Conservation (phyloP, 75 land plant species). For the Selaginella moellendorffii region DNA sequence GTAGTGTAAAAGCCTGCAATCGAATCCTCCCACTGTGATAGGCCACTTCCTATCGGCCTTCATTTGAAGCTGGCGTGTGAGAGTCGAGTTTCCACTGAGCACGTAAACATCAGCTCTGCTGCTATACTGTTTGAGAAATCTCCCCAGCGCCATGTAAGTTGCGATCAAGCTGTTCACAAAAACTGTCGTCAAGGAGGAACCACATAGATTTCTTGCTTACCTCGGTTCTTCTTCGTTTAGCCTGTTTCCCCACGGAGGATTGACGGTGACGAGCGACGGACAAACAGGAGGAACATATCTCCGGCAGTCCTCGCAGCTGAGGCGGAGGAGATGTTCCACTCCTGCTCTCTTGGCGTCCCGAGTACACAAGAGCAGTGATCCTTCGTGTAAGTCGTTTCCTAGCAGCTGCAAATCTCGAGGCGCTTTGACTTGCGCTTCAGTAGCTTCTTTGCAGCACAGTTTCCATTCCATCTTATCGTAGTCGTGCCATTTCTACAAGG, state of each 20-base stretch:
- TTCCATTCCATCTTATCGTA: conserved; percentile 12
- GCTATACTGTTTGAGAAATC: conserved; percentile 24
- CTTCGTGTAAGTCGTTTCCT: conserved; percentile 15
- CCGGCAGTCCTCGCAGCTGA: conserved; percentile 11
- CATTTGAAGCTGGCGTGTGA: neutral
- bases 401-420: conserved; percentile 11
- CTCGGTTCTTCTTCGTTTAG: conserved; percentile 14
- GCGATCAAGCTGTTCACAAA: conserved; percentile 1
- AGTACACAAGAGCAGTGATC: conserved; percentile 7
- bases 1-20: neutral
- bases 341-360: conserved; percentile 9
- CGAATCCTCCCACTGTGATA: neutral
- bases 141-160: conserved; percentile 27
- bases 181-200: no score
- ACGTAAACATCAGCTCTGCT: conserved; percentile 31
- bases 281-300: conserved; percentile 8
- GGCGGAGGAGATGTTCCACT: conserved; percentile 13
- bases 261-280: conserved; percentile 14
- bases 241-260: conserved; percentile 20
- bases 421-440: conserved; percentile 7
- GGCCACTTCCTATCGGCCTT: neutral
- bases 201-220: no score
- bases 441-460: conserved; percentile 3
- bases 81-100: conserved; percentile 22
- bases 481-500: conserved; percentile 15